phyloP scores from a whole-genome alignment of 2,329 filamentous ascomycete species.

The Anisogramma anomala region DNA sequence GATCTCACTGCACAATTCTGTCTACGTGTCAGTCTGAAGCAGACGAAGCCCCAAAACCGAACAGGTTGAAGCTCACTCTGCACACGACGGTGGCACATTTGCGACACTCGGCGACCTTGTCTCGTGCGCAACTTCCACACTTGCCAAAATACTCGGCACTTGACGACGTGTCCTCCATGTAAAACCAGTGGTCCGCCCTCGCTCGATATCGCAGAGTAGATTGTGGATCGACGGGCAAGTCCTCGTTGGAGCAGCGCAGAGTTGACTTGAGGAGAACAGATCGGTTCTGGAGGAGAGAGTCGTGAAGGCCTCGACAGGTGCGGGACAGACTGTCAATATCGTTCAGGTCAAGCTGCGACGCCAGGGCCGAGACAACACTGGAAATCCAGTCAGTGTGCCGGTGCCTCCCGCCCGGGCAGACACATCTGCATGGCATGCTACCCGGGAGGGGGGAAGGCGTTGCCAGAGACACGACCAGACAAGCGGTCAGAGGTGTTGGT shows the following conservation, averaged over 20 bases:
- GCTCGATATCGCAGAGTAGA: constrained; percentile 47
- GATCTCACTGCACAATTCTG: constrained; percentile 88
- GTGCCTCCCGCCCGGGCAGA: constrained; percentile 3
- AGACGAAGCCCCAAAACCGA: not conserved
- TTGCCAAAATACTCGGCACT: constrained; percentile 48
- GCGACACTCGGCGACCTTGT: constrained; percentile 76
- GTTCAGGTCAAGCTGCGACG: constrained; percentile 72
- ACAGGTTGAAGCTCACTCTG: constrained; percentile 47
- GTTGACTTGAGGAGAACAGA: constrained; percentile 61
- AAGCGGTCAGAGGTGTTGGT: constrained; percentile 19
- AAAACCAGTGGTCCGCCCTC: constrained; percentile 46
- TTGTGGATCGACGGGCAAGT: constrained; percentile 40
- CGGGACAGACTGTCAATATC: constrained; percentile 72
- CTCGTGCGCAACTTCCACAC: constrained; percentile 68
- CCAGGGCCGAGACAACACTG: constrained; percentile 68
- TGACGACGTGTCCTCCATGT: constrained; percentile 41
- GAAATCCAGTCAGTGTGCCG: constrained; percentile 14
- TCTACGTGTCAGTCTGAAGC: not conserved
- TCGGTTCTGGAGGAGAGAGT: constrained; percentile 68
- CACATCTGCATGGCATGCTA: not conserved
- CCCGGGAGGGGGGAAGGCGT: constrained; percentile 14
- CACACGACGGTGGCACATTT: constrained; percentile 69
- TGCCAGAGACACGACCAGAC: constrained; percentile 15
- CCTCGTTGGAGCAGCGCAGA: constrained; percentile 69
- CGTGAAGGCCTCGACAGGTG: constrained; percentile 69